A percentile compares a stretch with the other conserved stretches of the same genome.
phyloP scores from a whole-genome alignment of 306 rosid genomes.

The Phaseolus lunatus region DNA sequence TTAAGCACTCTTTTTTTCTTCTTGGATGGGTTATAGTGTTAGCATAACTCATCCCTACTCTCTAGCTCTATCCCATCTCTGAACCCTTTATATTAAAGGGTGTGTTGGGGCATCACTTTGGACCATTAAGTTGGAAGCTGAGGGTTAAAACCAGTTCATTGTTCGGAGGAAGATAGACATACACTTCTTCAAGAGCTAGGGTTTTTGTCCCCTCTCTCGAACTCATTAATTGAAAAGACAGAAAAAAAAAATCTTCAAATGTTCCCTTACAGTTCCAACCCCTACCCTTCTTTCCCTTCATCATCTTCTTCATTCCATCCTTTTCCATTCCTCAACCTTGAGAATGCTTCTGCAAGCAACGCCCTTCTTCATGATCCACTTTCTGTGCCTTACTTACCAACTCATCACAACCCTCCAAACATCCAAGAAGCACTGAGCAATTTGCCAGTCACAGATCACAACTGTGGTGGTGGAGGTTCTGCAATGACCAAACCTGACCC shows the following conservation, averaged over 20 bases:
- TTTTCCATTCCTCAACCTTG: slow-evolving; percentile 51
- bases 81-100: slow-evolving; percentile 49
- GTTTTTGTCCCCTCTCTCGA: slow-evolving; percentile 13
- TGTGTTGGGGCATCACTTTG: slow-evolving; percentile 39
- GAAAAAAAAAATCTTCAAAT: slow-evolving; percentile 41
- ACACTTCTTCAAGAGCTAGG: slow-evolving; percentile 48
- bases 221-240: slow-evolving; percentile 20
- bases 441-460: slow-evolving; percentile 44
- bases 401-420: slow-evolving; percentile 21
- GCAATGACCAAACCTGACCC: slow-evolving; percentile 44
- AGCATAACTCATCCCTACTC: neutral
- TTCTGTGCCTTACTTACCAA: slow-evolving; percentile 49
- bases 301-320: slow-evolving; percentile 47
- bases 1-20: slow-evolving; percentile 1
- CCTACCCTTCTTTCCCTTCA: slow-evolving; percentile 57
- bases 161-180: slow-evolving; percentile 45
- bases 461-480: slow-evolving; percentile 15
- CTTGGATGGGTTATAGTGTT: slow-evolving; percentile 31
- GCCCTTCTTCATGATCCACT: slow-evolving; percentile 53
- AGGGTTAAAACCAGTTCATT: slow-evolving; percentile 20
- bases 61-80: neutral
- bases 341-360: slow-evolving; percentile 40
- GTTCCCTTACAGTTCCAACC: slow-evolving; percentile 61
- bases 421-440: slow-evolving; percentile 49
- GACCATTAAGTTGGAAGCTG: slow-evolving; percentile 41